phyloP scores from a whole-genome alignment of 352 stramenopile species.

The Globisporangium solare region DNA sequence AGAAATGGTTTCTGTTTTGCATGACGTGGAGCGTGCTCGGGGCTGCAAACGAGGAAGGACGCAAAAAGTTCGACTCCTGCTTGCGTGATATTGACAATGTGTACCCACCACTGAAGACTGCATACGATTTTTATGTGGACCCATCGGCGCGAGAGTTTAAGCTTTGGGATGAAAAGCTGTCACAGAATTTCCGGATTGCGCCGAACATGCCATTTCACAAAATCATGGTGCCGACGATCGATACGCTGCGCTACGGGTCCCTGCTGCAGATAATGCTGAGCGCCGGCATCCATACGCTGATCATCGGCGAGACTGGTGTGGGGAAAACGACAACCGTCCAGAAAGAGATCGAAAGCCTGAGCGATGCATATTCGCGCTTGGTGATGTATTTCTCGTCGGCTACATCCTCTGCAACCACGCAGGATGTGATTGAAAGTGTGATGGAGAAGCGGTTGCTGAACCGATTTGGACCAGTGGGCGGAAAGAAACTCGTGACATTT shows the following conservation, averaged over 20 bases:
- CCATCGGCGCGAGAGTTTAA: conserved; percentile 69
- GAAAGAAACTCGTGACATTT: conserved; percentile 89
- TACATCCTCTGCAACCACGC: conserved; percentile 78
- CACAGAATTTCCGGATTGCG: conserved; percentile 65
- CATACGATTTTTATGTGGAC: conserved; percentile 94
- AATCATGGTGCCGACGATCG: conserved; percentile 86
- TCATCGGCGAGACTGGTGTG: conserved; percentile 89
- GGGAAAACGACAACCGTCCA: conserved; percentile 87
- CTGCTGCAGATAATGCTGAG: conserved; percentile 74
- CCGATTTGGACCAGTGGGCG: conserved; percentile 79
- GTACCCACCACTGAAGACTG: conserved; percentile 88
- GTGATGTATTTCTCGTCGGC: conserved; percentile 91
- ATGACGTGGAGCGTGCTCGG: conserved; percentile 85
- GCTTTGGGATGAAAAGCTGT: conserved; percentile 80
- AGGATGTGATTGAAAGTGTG: conserved; percentile 88
- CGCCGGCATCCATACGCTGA: conserved; percentile 73
- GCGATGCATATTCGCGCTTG: conserved; percentile 67
- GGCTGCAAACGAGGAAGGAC: conserved; percentile 79
- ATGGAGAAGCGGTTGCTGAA: conserved; percentile 91
- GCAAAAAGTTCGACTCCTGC: conserved; percentile 83
- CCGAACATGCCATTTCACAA: conserved; percentile 77
- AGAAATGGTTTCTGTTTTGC: conserved; percentile 86
- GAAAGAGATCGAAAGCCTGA: conserved; percentile 76
- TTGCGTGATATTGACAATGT: conserved; percentile 90
- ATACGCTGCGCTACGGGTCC: conserved; percentile 80